Evolutionary conservation across 345 rosid species (phyloP).

Genomic region (Mercurialis annua): DNA sequence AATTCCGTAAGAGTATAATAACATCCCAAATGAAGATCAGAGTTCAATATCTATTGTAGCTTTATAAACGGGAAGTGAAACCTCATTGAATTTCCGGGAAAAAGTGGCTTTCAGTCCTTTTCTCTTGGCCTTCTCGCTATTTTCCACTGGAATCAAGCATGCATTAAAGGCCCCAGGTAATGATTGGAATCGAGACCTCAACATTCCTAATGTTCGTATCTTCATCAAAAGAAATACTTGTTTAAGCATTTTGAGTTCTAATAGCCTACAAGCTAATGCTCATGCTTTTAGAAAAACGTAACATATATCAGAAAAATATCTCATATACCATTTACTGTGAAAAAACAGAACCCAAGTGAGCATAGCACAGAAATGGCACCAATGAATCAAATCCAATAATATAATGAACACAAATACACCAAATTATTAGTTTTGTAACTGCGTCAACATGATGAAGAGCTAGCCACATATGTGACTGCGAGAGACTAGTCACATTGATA

Average conservation of each 20-base stretch:
- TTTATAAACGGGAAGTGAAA: conserved; percentile 1
- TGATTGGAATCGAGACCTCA: conserved; percentile 87
- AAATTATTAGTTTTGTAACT: not conserved
- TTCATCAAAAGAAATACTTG: conserved; percentile 24
- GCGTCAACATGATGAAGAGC: too few relatives aligned
- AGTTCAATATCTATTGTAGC: not conserved
- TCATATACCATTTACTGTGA: not conserved
- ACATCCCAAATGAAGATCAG: not conserved
- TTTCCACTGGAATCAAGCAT: conserved; percentile 70
- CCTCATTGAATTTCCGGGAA: conserved; percentile 55
- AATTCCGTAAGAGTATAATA: not conserved
- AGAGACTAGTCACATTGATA: too few relatives aligned
- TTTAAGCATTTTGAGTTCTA: not conserved
- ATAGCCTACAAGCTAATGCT: not conserved
- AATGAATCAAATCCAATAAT: too few relatives aligned
- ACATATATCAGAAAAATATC: not conserved
- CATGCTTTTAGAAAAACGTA: not conserved
- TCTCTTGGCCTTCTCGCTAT: conserved; percentile 45
- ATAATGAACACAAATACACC: too few relatives aligned
- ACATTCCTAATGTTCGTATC: conserved; percentile 98
- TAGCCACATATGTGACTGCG: too few relatives aligned
- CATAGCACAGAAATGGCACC: not conserved
- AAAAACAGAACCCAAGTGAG: not conserved
- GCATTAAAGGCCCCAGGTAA: conserved; percentile 87
- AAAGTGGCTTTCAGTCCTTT: conserved; percentile 71